Base-by-base conservation (phyloP, 371 early-diverging fungal genomes). In the Rhizomucor miehei region DNA sequence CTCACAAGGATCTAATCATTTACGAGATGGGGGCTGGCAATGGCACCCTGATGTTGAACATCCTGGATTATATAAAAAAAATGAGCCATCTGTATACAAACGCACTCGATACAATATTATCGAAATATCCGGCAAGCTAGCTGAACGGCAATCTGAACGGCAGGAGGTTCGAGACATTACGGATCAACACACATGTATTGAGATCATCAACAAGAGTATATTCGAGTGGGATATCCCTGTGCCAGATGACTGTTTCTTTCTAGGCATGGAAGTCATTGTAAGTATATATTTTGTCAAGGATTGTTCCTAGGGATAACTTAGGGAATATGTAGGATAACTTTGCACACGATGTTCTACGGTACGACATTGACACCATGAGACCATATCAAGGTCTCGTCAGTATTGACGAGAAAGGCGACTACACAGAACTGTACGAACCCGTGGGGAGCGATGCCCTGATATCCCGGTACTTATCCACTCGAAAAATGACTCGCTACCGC, bases 21-120 rank as follows among this genome's bases (percentile, higher is more conserved):
- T 97, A 92, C 66, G 99, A 98, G 73, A 84, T 97, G 76, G 97
- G 97, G 35, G 97, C 92, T 4, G 99, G 99, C 49, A 97, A 97
- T 61, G 99, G 97, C 50, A 94, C 97, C 3, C 67, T 97, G 61
- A 95, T 95, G 94, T 54, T 82, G 50, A 91, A 96, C 69, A 89
- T 98, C 12, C 79, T 97, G 43, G 95, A 95, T 57, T 94, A 89
- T 57, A 75, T 97, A 79, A 82, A 56, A 69, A 82, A 48, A 62
- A 81, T 38, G 88, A 90, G 55, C 95, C 95, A 1, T 84, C 84
- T 2, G 77, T 97, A 21, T 97, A 93, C 63, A 66, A 71, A 46
- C 67, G 80, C 36, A 90, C 89, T 17, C 79, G 80, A 61, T 98
- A 98, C 79, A 84, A 86, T 24, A 86, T 97, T 57, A 87, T 98